These are phyloP conservation scores for Myrmaecium sp. DNA, from an alignment of 2,329 filamentous ascomycete genomes.

Conservation along the genomic window DNA sequence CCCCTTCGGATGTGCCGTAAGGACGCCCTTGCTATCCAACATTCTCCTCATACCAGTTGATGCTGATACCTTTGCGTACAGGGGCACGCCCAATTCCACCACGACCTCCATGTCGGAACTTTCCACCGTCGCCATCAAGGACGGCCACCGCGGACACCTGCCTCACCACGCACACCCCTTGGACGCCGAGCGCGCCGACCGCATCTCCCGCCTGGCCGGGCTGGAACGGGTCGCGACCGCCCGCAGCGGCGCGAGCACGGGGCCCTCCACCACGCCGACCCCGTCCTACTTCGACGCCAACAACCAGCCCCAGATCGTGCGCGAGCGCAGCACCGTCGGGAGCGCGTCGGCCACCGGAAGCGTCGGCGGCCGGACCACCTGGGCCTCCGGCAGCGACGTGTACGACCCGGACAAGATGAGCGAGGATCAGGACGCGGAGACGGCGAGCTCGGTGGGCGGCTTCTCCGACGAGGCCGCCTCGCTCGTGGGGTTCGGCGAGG, in stretches of 20 bases:
- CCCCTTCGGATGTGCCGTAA: conserved; percentile 80
- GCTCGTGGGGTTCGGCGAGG: conserved; percentile 83
- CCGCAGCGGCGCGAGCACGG: conserved; percentile 19
- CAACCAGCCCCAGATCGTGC: conserved; percentile 45
- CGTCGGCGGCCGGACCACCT: conserved; percentile 49
- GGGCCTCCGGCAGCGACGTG: conserved; percentile 48
- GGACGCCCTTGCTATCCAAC: conserved; percentile 12
- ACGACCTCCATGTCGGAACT: conserved; percentile 84
- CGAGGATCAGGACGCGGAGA: conserved; percentile 43
- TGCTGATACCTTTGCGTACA: conserved; percentile 20
- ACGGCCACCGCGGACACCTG: conserved; percentile 74
- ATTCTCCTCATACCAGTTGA: conserved; percentile 1
- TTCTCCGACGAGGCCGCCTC: conserved; percentile 77
- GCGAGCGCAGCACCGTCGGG: conserved; percentile 76
- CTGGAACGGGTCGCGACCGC: conserved; percentile 73
- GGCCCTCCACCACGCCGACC: conserved; percentile 17
- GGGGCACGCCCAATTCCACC: conserved; percentile 81
- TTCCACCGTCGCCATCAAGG: conserved; percentile 89
- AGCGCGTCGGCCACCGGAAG: conserved; percentile 78
- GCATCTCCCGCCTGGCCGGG: conserved; percentile 87
- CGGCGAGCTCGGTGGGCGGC: conserved; percentile 56
- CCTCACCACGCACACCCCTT: conserved; percentile 53
- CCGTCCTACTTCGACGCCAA: conserved; percentile 66
- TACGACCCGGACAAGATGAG: conserved; percentile 52
- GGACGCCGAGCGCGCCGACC: conserved; percentile 83